Percentiles rank a stretch among this genome's conserved stretches.
Evolutionary conservation across 176 grass and related monocot genomes (phyloP).

Genomic region (Hsuehochloa calcarea): DNA sequence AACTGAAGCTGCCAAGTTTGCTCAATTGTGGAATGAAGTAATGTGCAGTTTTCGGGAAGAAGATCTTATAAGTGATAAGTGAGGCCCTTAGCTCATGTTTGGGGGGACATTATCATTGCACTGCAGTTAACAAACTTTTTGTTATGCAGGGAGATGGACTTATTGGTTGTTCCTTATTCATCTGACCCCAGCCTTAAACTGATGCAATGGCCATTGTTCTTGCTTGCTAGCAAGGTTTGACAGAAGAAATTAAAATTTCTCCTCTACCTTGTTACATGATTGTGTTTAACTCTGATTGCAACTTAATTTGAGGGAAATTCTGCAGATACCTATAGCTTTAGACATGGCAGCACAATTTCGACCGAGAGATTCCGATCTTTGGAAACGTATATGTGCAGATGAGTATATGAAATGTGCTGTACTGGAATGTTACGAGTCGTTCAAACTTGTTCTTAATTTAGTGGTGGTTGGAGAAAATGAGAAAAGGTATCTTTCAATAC

Average conservation of each 20-base stretch:
- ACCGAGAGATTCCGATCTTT: slow-evolving; percentile 88
- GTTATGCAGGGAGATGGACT: slow-evolving; percentile 80
- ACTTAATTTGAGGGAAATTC: slow-evolving; percentile 22
- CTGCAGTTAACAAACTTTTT: slow-evolving; percentile 26
- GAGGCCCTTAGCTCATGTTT: slow-evolving; percentile 39
- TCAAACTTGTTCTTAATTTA: slow-evolving; percentile 92
- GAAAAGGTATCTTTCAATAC: slow-evolving; percentile 58
- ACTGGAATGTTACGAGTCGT: slow-evolving; percentile 94
- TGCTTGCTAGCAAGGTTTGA: slow-evolving; percentile 95
- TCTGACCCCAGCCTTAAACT: slow-evolving; percentile 91
- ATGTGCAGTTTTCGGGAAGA: slow-evolving; percentile 93
- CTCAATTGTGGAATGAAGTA: slow-evolving; percentile 98
- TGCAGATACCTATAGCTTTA: slow-evolving; percentile 95
- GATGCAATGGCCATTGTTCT: slow-evolving; percentile 97
- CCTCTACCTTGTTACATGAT: slow-evolving; percentile 10
- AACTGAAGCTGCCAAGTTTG: slow-evolving; percentile 98
- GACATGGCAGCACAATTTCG: slow-evolving; percentile 95
- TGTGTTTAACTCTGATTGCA: not conserved
- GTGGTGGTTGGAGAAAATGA: slow-evolving; percentile 93
- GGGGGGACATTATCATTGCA: not conserved
- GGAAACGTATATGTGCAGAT: slow-evolving; percentile 92
- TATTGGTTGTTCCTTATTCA: slow-evolving; percentile 91
- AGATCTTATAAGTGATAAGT: slow-evolving; percentile 96
- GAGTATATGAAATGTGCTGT: slow-evolving; percentile 99
- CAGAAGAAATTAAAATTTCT: slow-evolving; percentile 2